A percentile compares a stretch with the other conserved stretches of the same genome.
Conservation (phyloP, 116 monocot species). For the Zostera marina region DNA sequence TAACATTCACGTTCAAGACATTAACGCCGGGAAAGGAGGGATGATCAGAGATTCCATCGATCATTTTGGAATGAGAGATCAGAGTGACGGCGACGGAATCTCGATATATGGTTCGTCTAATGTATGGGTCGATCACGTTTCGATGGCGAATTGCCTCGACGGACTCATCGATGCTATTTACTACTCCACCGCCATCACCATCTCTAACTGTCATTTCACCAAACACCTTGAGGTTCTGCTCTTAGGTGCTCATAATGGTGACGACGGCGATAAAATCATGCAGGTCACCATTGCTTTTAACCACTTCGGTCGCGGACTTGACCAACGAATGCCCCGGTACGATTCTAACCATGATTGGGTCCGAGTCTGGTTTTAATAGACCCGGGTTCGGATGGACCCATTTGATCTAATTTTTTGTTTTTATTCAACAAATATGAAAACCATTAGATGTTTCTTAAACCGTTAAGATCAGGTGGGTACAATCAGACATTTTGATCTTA, state of each 20-base stretch:
- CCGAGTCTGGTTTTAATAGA: no score
- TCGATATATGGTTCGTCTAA: constrained; percentile 29
- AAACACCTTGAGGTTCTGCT: constrained; percentile 47
- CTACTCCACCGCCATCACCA: constrained; percentile 54
- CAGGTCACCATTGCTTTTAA: constrained; percentile 57
- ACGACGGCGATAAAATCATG: constrained; percentile 20
- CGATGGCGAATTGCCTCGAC: constrained; percentile 39
- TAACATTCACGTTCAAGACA: constrained; percentile 32
- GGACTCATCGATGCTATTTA: constrained; percentile 49
- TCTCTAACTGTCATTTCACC: constrained; percentile 47
- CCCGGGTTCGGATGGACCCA: no score
- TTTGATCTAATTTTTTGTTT: no score
- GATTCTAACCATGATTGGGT: no score
- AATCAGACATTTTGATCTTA: no score
- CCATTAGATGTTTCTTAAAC: no score
- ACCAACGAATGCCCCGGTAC: constrained; percentile 46
- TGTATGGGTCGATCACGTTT: constrained; percentile 57
- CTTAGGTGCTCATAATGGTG: constrained; percentile 26
- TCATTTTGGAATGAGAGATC: constrained; percentile 27
- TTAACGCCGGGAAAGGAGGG: constrained; percentile 15
- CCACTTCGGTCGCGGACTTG: constrained; percentile 36
- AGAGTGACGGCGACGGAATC: constrained; percentile 58
- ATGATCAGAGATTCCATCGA: constrained; percentile 21
- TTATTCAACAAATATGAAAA: no score
- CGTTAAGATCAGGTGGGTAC: no score